These are phyloP conservation scores for Stylosanthes scabra DNA, from an alignment of 331 rosid genomes.

Conservation along the genomic window DNA sequence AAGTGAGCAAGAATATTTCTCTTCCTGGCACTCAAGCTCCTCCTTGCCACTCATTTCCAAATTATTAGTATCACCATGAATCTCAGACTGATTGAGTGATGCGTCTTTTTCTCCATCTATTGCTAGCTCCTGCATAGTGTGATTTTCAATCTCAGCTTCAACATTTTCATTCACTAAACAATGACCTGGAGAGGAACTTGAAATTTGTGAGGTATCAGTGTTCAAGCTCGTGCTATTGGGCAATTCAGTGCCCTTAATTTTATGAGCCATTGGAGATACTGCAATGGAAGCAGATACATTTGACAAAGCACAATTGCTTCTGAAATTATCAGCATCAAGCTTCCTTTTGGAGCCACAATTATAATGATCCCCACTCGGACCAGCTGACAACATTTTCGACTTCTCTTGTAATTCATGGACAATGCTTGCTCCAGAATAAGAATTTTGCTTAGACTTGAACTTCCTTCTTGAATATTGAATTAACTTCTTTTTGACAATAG, in stretches of 20 bases:
- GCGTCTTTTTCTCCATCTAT: constrained; percentile 41
- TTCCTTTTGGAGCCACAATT: constrained; percentile 37
- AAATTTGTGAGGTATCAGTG: constrained; percentile 34
- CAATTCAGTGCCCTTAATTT: constrained; percentile 44
- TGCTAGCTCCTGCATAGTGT: constrained; percentile 35
- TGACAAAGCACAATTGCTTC: constrained; percentile 43
- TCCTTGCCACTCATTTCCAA: constrained; percentile 41
- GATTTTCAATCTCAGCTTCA: constrained; percentile 45
- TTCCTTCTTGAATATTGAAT: constrained; percentile 88
- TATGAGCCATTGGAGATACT: constrained; percentile 52
- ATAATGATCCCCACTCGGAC: constrained; percentile 44
- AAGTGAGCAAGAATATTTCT: constrained; percentile 39
- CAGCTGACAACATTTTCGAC: constrained; percentile 36
- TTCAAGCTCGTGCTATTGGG: constrained; percentile 34
- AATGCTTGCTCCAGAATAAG: constrained; percentile 45
- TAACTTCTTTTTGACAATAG: constrained; percentile 50
- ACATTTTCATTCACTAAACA: constrained; percentile 37
- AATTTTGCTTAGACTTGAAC: constrained; percentile 58
- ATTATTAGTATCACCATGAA: constrained; percentile 40
- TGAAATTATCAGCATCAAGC: constrained; percentile 46
- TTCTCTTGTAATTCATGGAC: constrained; percentile 38
- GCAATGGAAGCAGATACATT: constrained; percentile 41
- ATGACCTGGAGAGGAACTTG: constrained; percentile 34
- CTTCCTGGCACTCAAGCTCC: constrained; percentile 24
- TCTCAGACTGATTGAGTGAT: constrained; percentile 37